Percentiles rank a stretch among this genome's conserved stretches.
Conservation (phyloP, 2,329 filamentous ascomycete species). For the Volutella citrinella region DNA sequence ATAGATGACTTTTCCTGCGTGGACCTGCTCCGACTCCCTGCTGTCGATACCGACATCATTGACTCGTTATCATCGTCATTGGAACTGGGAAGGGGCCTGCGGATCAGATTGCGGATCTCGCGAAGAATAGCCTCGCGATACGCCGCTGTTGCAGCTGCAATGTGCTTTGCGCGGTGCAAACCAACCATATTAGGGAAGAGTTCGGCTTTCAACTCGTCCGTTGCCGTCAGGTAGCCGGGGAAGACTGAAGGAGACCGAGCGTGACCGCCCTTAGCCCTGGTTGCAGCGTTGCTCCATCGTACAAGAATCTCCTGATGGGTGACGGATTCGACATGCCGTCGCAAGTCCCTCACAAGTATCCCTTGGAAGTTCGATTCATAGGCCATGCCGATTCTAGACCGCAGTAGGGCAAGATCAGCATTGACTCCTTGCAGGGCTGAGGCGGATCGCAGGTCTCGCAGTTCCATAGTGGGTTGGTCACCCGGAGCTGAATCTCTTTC, state of each 20-base stretch:
- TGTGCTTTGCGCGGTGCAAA: conserved; percentile 76
- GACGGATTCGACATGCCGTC: conserved; percentile 73
- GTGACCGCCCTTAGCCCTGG: conserved; percentile 66
- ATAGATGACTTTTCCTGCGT: conserved; percentile 89
- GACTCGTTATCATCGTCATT: conserved; percentile 93
- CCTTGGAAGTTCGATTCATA: conserved; percentile 81
- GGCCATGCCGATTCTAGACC: conserved; percentile 78
- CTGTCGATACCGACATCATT: conserved; percentile 79
- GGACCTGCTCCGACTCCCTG: conserved; percentile 63
- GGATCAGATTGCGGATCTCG: conserved; percentile 83
- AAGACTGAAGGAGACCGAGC: conserved; percentile 64
- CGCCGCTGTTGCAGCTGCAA: conserved; percentile 74
- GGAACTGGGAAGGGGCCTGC: conserved; percentile 83
- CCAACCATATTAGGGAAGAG: conserved; percentile 72
- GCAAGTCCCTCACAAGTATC: conserved; percentile 74
- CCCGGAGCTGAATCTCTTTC: conserved; percentile 45
- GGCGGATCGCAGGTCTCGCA: conserved; percentile 71
- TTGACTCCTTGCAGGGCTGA: conserved; percentile 78
- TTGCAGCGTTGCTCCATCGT: conserved; percentile 78
- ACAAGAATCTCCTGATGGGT: conserved; percentile 71
- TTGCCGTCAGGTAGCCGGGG: conserved; percentile 75
- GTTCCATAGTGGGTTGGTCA: conserved; percentile 30
- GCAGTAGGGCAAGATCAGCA: conserved; percentile 71
- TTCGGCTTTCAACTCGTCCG: conserved; percentile 66
- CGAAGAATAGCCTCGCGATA: conserved; percentile 82